Conservation (phyloP, 73 alveolate species). For the Stentor roeselii region DNA sequence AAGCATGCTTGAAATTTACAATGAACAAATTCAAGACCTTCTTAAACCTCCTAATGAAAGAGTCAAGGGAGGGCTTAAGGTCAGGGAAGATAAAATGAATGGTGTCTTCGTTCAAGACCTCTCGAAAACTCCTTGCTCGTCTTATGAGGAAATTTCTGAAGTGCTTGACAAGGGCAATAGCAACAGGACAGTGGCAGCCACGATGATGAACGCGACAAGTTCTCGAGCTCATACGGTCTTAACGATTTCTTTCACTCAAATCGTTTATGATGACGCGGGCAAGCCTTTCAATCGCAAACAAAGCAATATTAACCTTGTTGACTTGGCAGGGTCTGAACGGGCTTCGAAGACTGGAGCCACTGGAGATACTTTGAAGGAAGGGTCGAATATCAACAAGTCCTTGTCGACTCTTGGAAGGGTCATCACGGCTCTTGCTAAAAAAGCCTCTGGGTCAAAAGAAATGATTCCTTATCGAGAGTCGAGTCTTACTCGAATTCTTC, state of each 20-base stretch:
- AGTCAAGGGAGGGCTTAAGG: constrained; percentile 72
- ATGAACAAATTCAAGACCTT: constrained; percentile 70
- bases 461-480: constrained; percentile 82
- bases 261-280: constrained; percentile 39
- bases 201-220: constrained; percentile 72
- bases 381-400: constrained; percentile 81
- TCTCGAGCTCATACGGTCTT: constrained; percentile 78
- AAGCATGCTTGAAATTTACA: constrained; percentile 74
- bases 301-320: constrained; percentile 81
- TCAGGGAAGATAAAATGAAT: constrained; percentile 65
- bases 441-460: constrained; percentile 58
- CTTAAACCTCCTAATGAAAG: constrained; percentile 52
- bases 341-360: constrained; percentile 88
- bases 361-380: constrained; percentile 82
- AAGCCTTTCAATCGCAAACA: constrained; percentile 45
- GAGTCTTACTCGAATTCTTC: constrained; percentile 67
- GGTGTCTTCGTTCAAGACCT: constrained; percentile 78
- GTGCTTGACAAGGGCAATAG: constrained; percentile 55
- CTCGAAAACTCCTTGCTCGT: constrained; percentile 58
- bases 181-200: constrained; percentile 70
- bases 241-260: constrained; percentile 57
- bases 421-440: constrained; percentile 70
- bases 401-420: constrained; percentile 73
- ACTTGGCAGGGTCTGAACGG: constrained; percentile 93
- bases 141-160: constrained; percentile 66